Conservation (phyloP, 768 basidiomycete genomes). For the Peribolospora baueri region DNA sequence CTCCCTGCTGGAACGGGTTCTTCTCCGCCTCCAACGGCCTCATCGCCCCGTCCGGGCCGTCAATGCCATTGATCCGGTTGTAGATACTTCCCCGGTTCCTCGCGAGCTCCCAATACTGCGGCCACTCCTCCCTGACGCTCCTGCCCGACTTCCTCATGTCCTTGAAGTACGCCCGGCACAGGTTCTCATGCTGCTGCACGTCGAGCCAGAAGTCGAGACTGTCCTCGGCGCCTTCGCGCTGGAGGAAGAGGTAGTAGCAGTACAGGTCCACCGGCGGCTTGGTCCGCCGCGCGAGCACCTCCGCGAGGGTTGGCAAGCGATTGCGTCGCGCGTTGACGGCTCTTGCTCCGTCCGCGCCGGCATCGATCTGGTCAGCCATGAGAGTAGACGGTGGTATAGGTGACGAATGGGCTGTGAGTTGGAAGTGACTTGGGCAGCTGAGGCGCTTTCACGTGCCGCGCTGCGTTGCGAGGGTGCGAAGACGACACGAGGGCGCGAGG, state of each 20-base stretch:
- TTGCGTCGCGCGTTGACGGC: not conserved
- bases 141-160: slow-evolving; percentile 86
- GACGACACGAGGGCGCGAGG: slow-evolving; percentile 37
- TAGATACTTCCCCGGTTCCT: slow-evolving; percentile 64
- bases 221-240: slow-evolving; percentile 86
- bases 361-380: slow-evolving; percentile 29
- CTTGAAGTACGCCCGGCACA: slow-evolving; percentile 96
- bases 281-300: slow-evolving; percentile 65
- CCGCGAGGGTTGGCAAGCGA: slow-evolving; percentile 6
- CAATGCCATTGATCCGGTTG: slow-evolving; percentile 18
- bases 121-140: slow-evolving; percentile 90
- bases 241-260: slow-evolving; percentile 59
- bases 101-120: slow-evolving; percentile 90
- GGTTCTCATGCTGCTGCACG: slow-evolving; percentile 95
- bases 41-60: not conserved
- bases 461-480: slow-evolving; percentile 21
- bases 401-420: slow-evolving; percentile 2
- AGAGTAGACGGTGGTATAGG: slow-evolving; percentile 3
- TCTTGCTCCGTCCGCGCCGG: not conserved
- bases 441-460: slow-evolving; percentile 16
- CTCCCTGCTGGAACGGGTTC: not conserved
- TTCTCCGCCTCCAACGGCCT: not conserved
- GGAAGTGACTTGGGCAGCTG: not conserved
- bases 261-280: slow-evolving; percentile 90
- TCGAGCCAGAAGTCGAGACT: slow-evolving; percentile 97